Conservation (phyloP, 2,329 filamentous ascomycete species). For the Beauveria sp. region DNA sequence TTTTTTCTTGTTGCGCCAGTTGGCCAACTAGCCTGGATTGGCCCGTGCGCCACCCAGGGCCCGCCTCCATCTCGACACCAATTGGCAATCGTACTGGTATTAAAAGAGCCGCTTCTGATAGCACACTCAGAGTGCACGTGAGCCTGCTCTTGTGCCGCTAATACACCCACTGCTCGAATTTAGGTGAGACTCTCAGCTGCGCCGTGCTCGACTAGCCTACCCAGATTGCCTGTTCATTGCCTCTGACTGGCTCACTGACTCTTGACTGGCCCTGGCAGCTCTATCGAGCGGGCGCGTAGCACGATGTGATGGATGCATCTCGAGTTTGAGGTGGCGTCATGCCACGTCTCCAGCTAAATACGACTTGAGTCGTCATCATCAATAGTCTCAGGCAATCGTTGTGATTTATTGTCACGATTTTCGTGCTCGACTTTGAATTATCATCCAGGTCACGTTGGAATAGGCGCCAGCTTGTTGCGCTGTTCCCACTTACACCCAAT, state of each 20-base stretch:
- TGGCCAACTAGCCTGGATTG: not conserved
- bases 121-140: constrained; percentile 5
- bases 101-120: constrained; percentile 7
- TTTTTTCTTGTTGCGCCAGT: not conserved
- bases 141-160: constrained; percentile 3
- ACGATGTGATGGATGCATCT: not conserved
- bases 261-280: not conserved
- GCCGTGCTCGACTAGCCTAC: not conserved
- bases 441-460: constrained; percentile 1
- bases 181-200: not conserved
- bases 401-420: not conserved
- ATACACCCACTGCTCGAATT: not conserved
- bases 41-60: constrained; percentile 3
- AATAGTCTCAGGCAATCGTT: not conserved
- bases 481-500: not conserved
- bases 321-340: not conserved
- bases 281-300: not conserved
- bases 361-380: not conserved
- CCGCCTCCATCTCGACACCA: constrained; percentile 5
- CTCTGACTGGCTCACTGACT: not conserved
- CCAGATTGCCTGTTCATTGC: not conserved
- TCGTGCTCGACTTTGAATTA: not conserved
- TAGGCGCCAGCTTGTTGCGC: not conserved
- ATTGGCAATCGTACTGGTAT: too few relatives aligned
- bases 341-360: constrained; percentile 1